Evolutionary conservation across 2,329 filamentous ascomycete species (phyloP).

Genomic region (Penicillium sp.): DNA sequence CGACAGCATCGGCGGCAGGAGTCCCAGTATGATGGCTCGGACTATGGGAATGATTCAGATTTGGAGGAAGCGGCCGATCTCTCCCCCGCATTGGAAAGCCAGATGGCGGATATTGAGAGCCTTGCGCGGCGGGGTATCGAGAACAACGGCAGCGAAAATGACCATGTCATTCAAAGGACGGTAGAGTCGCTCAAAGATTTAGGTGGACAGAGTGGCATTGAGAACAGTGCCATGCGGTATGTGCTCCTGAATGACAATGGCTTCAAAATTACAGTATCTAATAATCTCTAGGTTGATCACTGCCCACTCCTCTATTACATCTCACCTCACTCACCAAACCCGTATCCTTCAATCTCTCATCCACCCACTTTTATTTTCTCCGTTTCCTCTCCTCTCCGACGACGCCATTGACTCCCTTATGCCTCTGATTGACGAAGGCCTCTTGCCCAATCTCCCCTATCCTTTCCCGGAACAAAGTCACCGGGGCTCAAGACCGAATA

Average conservation of each 20-base stretch:
- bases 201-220: slow-evolving; percentile 56
- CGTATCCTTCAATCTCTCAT: slow-evolving; percentile 60
- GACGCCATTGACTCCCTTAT: slow-evolving; percentile 59
- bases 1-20: slow-evolving; percentile 41
- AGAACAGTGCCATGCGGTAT: slow-evolving; percentile 58
- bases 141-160: slow-evolving; percentile 52
- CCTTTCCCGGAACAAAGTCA: slow-evolving; percentile 36
- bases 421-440: slow-evolving; percentile 56
- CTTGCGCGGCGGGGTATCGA: slow-evolving; percentile 55
- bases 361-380: slow-evolving; percentile 59
- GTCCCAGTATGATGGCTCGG: slow-evolving; percentile 58
- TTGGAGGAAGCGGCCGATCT: slow-evolving; percentile 54
- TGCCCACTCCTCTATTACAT: slow-evolving; percentile 58
- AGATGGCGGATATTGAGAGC: slow-evolving; percentile 58
- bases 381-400: slow-evolving; percentile 54
- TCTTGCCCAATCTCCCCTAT: slow-evolving; percentile 54
- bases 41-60: slow-evolving; percentile 60
- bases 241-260: slow-evolving; percentile 10
- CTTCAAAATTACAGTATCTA: neutral
- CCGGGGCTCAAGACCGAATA: slow-evolving; percentile 29
- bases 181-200: slow-evolving; percentile 55
- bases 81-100: slow-evolving; percentile 55
- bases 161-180: slow-evolving; percentile 55
- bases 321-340: slow-evolving; percentile 62
- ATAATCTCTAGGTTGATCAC: slow-evolving; percentile 52